Conservation (phyloP, 1,284 basidiomycete species). For the Cutaneotrichosporon sp. region DNA sequence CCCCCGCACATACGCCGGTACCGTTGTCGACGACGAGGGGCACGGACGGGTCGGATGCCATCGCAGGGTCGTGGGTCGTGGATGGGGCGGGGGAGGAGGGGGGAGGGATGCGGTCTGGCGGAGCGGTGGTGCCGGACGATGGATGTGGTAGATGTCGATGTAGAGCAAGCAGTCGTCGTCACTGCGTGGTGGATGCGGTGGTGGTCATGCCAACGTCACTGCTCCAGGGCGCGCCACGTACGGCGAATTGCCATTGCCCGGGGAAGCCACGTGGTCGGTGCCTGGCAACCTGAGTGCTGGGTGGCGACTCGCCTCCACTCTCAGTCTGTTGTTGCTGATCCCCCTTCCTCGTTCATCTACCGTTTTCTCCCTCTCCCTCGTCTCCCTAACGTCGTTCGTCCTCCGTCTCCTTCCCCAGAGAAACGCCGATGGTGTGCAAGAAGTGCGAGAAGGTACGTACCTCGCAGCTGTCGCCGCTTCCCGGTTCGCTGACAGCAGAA, state of each 20-base stretch:
- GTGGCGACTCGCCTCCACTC: conserved; percentile 7
- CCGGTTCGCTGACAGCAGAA: conserved; percentile 35
- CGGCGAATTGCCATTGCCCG: no score
- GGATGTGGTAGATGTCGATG: background rate
- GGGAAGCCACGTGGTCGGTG: no score
- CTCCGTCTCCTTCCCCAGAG: no score
- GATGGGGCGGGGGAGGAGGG: conserved; percentile 1
- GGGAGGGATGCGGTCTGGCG: background rate
- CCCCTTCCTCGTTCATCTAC: background rate
- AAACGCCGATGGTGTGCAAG: conserved; percentile 56
- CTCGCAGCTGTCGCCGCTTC: background rate
- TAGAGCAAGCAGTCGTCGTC: background rate
- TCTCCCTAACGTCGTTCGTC: no score
- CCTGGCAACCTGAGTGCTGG: no score
- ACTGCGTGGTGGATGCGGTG: background rate
- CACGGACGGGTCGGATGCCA: conserved; percentile 31
- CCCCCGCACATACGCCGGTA: conserved; percentile 74
- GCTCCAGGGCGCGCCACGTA: conserved; percentile 6
- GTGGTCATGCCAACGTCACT: conserved; percentile 6
- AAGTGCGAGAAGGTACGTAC: conserved; percentile 54
- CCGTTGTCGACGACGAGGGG: conserved; percentile 97
- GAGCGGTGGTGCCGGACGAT: background rate
- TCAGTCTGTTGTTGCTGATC: background rate
- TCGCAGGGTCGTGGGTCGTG: conserved; percentile 22
- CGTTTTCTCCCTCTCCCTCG: background rate